Conservation (phyloP, 2,329 filamentous ascomycete genomes). For the Xylaria sp. region DNA sequence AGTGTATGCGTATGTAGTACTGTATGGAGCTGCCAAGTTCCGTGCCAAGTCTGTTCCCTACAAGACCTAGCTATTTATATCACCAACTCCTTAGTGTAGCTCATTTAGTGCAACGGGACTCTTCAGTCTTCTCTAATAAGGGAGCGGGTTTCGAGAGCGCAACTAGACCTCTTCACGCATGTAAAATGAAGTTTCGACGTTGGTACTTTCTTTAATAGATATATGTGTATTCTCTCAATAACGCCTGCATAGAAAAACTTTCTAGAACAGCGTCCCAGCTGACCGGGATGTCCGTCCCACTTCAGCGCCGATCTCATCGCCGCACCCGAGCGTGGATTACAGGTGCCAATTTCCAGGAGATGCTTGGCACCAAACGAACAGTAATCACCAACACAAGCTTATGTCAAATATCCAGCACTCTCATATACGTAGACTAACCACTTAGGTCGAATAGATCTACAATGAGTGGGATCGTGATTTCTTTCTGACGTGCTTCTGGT, state of each 20-base stretch:
- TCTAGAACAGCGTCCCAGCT: too few relatives aligned
- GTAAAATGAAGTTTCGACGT: too few relatives aligned
- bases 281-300: constrained; percentile 3
- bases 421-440: constrained; percentile 3
- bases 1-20: not conserved
- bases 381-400: constrained; percentile 21
- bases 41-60: constrained; percentile 4
- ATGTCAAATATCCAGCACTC: constrained; percentile 26
- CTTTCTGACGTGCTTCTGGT: not conserved
- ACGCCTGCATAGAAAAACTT: not conserved
- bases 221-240: too few relatives aligned
- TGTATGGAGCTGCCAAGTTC: constrained; percentile 18
- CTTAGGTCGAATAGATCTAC: constrained; percentile 19
- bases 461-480: constrained; percentile 15
- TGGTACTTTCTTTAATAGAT: too few relatives aligned
- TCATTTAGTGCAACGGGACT: not conserved
- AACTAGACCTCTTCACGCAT: too few relatives aligned
- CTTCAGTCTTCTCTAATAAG: too few relatives aligned
- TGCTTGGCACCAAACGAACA: constrained; percentile 23
- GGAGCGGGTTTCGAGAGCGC: too few relatives aligned
- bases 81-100: constrained; percentile 11
- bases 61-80: constrained; percentile 26
- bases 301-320: constrained; percentile 21
- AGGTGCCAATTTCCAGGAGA: constrained; percentile 21
- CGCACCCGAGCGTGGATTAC: constrained; percentile 9